phyloP scores from a whole-genome alignment of 805 yeast genomes.

The Jamesozyma gamospora region DNA sequence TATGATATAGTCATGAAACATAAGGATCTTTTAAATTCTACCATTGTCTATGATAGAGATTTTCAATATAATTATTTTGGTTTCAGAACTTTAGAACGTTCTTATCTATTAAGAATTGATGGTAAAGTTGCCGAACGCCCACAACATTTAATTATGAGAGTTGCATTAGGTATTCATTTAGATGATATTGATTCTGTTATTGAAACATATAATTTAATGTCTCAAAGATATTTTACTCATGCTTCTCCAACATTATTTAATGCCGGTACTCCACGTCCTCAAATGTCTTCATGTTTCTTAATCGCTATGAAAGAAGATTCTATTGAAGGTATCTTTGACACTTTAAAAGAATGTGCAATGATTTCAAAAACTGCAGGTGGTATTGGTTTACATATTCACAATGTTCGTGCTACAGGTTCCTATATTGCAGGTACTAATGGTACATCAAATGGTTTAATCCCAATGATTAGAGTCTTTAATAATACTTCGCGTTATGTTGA shows the following conservation, averaged over 20 bases:
- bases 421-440: constrained; percentile 88
- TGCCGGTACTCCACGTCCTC: constrained; percentile 77
- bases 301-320: constrained; percentile 88
- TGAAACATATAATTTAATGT: constrained; percentile 82
- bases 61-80: constrained; percentile 73
- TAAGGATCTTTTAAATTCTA: constrained; percentile 53
- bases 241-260: constrained; percentile 92
- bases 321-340: constrained; percentile 84
- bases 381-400: constrained; percentile 77
- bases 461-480: constrained; percentile 88
- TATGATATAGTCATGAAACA: constrained; percentile 51
- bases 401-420: constrained; percentile 75
- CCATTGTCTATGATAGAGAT: constrained; percentile 68
- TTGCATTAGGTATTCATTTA: constrained; percentile 81
- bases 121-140: constrained; percentile 73
- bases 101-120: constrained; percentile 58
- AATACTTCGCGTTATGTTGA: constrained; percentile 93
- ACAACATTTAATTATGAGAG: constrained; percentile 80
- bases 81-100: constrained; percentile 74
- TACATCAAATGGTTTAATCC: constrained; percentile 80
- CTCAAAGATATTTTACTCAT: constrained; percentile 75
- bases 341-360: constrained; percentile 76
- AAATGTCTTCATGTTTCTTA: constrained; percentile 86
- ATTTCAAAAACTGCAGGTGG: constrained; percentile 94
- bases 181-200: constrained; percentile 47